These are phyloP conservation scores for Xanthoceras sorbifolium DNA, from an alignment of 345 rosid species.

Conservation along the genomic window DNA sequence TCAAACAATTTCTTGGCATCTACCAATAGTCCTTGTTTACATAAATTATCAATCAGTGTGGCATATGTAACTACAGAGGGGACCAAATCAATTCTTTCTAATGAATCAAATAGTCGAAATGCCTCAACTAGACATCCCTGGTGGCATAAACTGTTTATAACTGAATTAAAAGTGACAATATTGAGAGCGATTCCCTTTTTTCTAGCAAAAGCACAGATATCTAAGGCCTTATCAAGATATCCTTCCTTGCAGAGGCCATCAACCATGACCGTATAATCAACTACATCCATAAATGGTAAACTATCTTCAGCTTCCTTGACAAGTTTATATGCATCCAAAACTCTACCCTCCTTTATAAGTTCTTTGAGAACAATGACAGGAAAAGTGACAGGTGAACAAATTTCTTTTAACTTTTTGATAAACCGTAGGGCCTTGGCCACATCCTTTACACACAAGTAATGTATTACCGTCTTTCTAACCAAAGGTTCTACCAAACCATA, in stretches of 20 bases:
- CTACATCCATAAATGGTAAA: constrained; percentile 55
- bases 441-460: constrained; percentile 50
- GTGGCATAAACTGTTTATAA: constrained; percentile 68
- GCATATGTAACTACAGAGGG: constrained; percentile 68
- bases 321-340: constrained; percentile 64
- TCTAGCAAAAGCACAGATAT: constrained; percentile 60
- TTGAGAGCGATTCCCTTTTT: constrained; percentile 52
- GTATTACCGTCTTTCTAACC: constrained; percentile 41
- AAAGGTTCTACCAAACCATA: constrained; percentile 47
- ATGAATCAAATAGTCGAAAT: constrained; percentile 77
- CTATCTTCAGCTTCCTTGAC: constrained; percentile 41
- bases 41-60: constrained; percentile 63
- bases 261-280: constrained; percentile 59
- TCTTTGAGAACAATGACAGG: constrained; percentile 45
- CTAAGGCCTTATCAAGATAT: constrained; percentile 54
- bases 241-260: constrained; percentile 79
- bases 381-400: constrained; percentile 29
- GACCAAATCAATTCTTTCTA: constrained; percentile 56
- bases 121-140: constrained; percentile 90
- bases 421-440: constrained; percentile 33
- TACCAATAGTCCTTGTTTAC: constrained; percentile 62
- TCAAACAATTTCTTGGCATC: constrained; percentile 69
- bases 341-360: constrained; percentile 51
- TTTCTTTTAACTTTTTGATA: constrained; percentile 41
- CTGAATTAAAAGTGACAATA: constrained; percentile 66